Percentiles rank a stretch among this genome's conserved stretches.
Evolutionary conservation across 164 flowering plant genomes (phyloP).

Genomic region (Macadamia tetraphylla): DNA sequence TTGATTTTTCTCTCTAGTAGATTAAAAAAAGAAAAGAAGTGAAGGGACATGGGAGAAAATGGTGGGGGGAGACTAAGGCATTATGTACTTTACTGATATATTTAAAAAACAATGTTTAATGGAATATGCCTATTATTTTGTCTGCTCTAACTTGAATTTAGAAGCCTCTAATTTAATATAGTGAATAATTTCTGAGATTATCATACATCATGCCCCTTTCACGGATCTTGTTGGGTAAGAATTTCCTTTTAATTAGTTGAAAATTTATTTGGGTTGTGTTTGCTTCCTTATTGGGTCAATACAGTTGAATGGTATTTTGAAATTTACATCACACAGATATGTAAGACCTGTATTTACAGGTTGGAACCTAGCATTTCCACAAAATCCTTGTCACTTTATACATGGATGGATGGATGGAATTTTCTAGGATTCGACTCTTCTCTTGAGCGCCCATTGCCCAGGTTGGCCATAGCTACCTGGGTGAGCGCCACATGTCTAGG

Average conservation of each 20-base stretch:
- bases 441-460: too few species aligned
- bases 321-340: background rate
- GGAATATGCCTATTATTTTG: constrained; percentile 6
- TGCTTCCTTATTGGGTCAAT: too few species aligned
- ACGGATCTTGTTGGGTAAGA: background rate
- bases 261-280: background rate
- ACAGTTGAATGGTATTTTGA: background rate
- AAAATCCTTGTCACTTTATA: too few species aligned
- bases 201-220: background rate
- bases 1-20: background rate
- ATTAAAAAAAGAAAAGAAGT: background rate
- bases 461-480: too few species aligned
- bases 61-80: background rate
- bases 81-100: background rate
- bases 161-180: background rate
- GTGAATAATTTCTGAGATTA: background rate
- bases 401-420: too few species aligned
- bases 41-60: background rate
- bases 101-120: constrained; percentile 7
- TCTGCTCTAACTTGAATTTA: constrained; percentile 8
- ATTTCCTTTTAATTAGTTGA: background rate
- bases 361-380: too few species aligned
- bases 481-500: too few species aligned
- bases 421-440: too few species aligned
- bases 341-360: background rate